Evolutionary conservation across 2,329 filamentous ascomycete genomes (phyloP).

Genomic region (Fusarium sacchari): DNA sequence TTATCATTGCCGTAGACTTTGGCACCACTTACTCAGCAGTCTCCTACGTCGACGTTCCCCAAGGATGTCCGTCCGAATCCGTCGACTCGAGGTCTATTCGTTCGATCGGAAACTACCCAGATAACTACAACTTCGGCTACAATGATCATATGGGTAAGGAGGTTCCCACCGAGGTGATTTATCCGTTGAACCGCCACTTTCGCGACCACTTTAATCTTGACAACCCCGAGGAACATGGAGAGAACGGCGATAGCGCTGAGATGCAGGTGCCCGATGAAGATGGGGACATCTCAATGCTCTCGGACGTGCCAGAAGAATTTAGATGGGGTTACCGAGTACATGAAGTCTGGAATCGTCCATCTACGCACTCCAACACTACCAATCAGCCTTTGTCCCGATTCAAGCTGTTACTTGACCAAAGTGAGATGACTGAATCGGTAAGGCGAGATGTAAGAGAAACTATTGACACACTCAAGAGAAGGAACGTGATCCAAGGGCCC

Average conservation of each 20-base stretch:
- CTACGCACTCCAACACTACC: not conserved
- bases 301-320: fast-evolving
- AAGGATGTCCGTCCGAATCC: not conserved
- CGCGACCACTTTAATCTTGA: not conserved
- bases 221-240: fast-evolving
- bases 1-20: not conserved
- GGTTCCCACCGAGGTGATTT: not conserved
- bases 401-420: not conserved
- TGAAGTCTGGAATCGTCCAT: not conserved
- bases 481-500: fast-evolving
- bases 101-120: not conserved
- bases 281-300: not conserved
- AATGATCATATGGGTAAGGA: not conserved
- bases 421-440: fast-evolving
- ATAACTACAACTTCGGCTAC: not conserved
- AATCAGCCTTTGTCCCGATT: not conserved
- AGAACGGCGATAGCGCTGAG: not conserved
- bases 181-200: not conserved
- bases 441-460: fast-evolving
- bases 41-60: not conserved
- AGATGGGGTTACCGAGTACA: not conserved
- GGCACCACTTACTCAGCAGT: not conserved
- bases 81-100: not conserved
- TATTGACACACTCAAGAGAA: not conserved
- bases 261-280: fast-evolving